Percentiles rank a stretch among this genome's conserved stretches.
phyloP scores from a whole-genome alignment of 345 rosid species.

The Murraya koenigii region DNA sequence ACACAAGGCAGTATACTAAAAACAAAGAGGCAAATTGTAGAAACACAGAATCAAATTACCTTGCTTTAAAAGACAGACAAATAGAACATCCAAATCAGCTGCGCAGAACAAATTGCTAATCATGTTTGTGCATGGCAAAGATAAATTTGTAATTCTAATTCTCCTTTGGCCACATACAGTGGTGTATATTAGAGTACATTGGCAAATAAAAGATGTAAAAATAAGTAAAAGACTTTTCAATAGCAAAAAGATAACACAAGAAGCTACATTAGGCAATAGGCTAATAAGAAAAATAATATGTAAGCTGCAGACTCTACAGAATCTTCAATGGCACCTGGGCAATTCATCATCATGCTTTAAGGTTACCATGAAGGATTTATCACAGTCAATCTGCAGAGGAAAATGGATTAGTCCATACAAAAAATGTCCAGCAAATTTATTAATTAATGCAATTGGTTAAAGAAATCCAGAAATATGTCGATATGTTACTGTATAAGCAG shows the following conservation, averaged over 20 bases:
- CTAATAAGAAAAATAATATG: too few relatives aligned
- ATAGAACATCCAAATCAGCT: constrained; percentile 88
- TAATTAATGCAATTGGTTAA: not conserved
- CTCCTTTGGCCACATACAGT: constrained; percentile 86
- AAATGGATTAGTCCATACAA: not conserved
- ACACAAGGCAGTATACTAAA: not conserved
- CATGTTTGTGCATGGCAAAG: constrained; percentile 81
- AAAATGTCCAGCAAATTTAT: not conserved
- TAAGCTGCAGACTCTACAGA: constrained; percentile 1
- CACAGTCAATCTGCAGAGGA: constrained; percentile 78
- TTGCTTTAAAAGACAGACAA: constrained; percentile 87
- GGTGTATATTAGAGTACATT: constrained; percentile 95
- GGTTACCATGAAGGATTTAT: constrained; percentile 88
- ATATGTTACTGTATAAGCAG: not conserved
- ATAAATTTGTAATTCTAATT: constrained; percentile 78
- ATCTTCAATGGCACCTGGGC: constrained; percentile 57
- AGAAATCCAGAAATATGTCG: not conserved
- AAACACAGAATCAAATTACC: constrained; percentile 35
- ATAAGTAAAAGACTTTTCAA: not conserved
- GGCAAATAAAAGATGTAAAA: too few relatives aligned
- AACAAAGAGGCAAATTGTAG: not conserved
- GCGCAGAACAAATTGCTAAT: constrained; percentile 77
- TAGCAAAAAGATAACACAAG: too few relatives aligned
- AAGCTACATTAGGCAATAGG: too few relatives aligned
- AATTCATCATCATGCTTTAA: constrained; percentile 89